These are phyloP conservation scores for Teratosphaeria nubilosa DNA, from an alignment of 2,329 filamentous ascomycete genomes.

Conservation along the genomic window DNA sequence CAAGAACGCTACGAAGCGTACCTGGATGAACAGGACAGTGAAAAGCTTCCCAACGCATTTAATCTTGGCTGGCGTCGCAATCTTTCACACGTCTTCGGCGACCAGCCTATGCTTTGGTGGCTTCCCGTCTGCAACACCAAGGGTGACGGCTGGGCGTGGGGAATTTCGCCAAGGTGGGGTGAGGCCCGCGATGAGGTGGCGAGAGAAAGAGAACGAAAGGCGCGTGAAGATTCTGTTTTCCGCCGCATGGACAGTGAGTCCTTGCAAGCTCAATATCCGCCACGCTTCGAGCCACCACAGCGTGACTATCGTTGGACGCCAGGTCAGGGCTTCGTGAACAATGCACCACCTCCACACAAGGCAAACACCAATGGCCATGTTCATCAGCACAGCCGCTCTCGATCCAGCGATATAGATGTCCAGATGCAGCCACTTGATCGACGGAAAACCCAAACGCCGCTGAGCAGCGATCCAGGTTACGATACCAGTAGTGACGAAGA, in stretches of 20 bases:
- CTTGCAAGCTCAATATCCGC: conserved; percentile 7
- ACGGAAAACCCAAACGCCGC: conserved; percentile 11
- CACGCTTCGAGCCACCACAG: background rate
- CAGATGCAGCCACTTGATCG: conserved; percentile 34
- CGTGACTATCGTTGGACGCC: conserved; percentile 19
- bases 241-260: background rate
- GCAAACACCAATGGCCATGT: conserved; percentile 1
- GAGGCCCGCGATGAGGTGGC: conserved; percentile 50
- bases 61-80: conserved; percentile 79
- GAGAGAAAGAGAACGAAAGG: conserved; percentile 37
- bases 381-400: background rate
- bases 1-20: conserved; percentile 65
- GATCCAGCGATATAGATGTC: conserved; percentile 23
- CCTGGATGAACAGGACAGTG: conserved; percentile 79
- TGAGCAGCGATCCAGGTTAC: conserved; percentile 26
- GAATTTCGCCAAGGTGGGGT: conserved; percentile 69
- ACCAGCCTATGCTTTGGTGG: conserved; percentile 60
- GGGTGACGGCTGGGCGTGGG: conserved; percentile 92
- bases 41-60: conserved; percentile 85
- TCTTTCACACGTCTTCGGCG: conserved; percentile 70
- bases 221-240: conserved; percentile 16
- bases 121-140: conserved; percentile 76
- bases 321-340: conserved; percentile 28
- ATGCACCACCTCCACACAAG: conserved; percentile 1
- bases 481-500: conserved; percentile 12